Evolutionary conservation across 768 basidiomycete species (phyloP), one percentile per base, ranked within the genome.

Genomic region (Pulveroboletus sp.): DNA sequence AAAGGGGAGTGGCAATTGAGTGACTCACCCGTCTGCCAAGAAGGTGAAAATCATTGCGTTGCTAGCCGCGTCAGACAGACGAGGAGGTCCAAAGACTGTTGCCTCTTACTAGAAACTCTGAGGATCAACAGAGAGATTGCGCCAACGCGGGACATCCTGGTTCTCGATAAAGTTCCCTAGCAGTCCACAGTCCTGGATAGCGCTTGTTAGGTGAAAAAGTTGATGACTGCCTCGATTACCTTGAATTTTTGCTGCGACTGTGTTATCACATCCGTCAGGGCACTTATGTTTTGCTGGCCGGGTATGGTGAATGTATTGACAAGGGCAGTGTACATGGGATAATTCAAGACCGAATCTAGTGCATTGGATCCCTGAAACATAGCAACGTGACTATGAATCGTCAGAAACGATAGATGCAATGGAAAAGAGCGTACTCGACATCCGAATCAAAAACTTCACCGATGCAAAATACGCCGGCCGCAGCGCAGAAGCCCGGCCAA

Each of bases 391-490:
- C 84, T 86, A n/a, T 32, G 51, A 9, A 26, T 28, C 24, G 18
- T 71, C 69, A 53, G 55, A 52, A 40, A 43, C 35, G 32, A 26
- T 30, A 21, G 43, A 21, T 18, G 21, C 5, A 11, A 60, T 30
- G 26, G 39, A 26, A 32, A 17, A 17, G 18, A 32, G 63, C 51
- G 33, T 61, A 85, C 83, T 73, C 67, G 41, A 81, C 66, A 44
- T 82, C 71, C 45, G 71, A 63, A 39, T 76, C 77, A 51, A 80
- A 76, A 41, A 93, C 85, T 69, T 93, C 90, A 36, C 92, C 92
- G 47, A 92, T 85, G 60, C 87, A 92, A 70, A 86, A 92, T 9
- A 92, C 85, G 11, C 84, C 88, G 0, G 89, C 86, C n/a, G 79
- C 80, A 39, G 66, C 70, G 57, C 82, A 83, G 61, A 93, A 92